Evolutionary conservation across 495 filamentous ascomycete species (phyloP).

Genomic region (Articulospora tetracladia): DNA sequence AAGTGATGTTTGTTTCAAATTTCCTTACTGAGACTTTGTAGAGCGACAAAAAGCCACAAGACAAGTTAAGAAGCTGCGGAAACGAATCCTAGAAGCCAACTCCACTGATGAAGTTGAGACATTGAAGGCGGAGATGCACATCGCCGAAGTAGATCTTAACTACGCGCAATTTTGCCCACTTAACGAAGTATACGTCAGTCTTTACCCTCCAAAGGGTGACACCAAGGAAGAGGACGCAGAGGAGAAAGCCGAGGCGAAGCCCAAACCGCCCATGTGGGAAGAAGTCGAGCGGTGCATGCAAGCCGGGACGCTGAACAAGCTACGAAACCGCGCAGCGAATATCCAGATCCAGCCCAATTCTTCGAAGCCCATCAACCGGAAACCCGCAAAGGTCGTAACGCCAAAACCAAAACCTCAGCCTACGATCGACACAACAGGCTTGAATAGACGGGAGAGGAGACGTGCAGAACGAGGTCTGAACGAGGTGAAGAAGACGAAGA

Average conservation of each 20-base stretch:
- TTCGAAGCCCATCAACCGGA: conserved; percentile 4
- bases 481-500: conserved; percentile 10
- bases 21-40: conserved; percentile 28
- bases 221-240: conserved; percentile 23
- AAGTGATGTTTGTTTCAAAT: neutral
- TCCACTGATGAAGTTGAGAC: conserved; percentile 45
- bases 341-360: neutral
- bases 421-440: conserved; percentile 16
- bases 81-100: conserved; percentile 43
- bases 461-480: conserved; percentile 1
- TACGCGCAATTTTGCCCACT: conserved; percentile 84
- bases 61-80: conserved; percentile 58
- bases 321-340: conserved; percentile 43
- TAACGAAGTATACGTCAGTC: conserved; percentile 70
- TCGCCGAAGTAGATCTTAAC: conserved; percentile 74
- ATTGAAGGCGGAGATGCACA: conserved; percentile 57
- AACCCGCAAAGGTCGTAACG: conserved; percentile 2
- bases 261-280: conserved; percentile 61
- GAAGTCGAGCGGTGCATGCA: conserved; percentile 65
- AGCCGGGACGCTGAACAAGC: conserved; percentile 53
- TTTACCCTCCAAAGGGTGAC: conserved; percentile 57
- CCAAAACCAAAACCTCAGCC: conserved; percentile 3
- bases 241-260: conserved; percentile 6
- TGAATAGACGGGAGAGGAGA: conserved; percentile 23
- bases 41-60: conserved; percentile 83